Conservation (phyloP, 441 rosid genomes). For the Cnidoscolus chayamansa region DNA sequence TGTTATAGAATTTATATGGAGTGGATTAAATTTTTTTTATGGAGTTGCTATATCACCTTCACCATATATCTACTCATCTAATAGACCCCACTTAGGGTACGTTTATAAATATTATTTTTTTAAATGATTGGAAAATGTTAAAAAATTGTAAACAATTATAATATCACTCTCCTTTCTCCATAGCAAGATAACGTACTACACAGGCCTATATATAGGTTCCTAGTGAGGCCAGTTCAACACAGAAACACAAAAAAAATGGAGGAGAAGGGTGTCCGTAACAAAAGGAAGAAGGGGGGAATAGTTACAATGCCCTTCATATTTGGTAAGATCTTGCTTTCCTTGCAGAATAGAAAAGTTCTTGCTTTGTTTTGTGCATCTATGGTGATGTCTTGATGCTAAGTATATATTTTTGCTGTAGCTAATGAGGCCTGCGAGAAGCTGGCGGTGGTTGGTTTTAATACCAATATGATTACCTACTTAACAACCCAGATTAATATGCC, state of each 20-base stretch:
- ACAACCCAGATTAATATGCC: slow-evolving; percentile 84
- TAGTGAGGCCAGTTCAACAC: neutral
- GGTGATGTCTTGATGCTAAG: neutral
- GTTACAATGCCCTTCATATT: slow-evolving; percentile 93
- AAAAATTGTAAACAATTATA: too few species aligned
- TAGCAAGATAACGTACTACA: too few species aligned
- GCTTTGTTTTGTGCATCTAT: too few species aligned
- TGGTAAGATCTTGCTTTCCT: slow-evolving; percentile 35
- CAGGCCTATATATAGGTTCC: slow-evolving; percentile 22
- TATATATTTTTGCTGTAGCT: slow-evolving; percentile 36
- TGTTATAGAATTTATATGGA: too few species aligned
- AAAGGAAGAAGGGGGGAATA: slow-evolving; percentile 66
- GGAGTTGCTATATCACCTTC: too few species aligned
- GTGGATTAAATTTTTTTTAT: too few species aligned
- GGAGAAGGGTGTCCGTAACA: slow-evolving; percentile 17
- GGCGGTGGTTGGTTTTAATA: slow-evolving; percentile 75
- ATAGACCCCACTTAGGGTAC: too few species aligned
- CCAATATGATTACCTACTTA: slow-evolving; percentile 89
- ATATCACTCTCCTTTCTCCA: too few species aligned
- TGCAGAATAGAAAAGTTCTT: neutral
- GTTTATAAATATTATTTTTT: too few species aligned
- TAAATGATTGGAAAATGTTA: too few species aligned
- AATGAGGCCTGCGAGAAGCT: slow-evolving; percentile 88
- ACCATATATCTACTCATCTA: too few species aligned
- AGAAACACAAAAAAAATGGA: slow-evolving; percentile 25